Evolutionary conservation across 176 grass and related monocot species (phyloP), one percentile per base, ranked within the genome.

Genomic region (Carex cristatella): DNA sequence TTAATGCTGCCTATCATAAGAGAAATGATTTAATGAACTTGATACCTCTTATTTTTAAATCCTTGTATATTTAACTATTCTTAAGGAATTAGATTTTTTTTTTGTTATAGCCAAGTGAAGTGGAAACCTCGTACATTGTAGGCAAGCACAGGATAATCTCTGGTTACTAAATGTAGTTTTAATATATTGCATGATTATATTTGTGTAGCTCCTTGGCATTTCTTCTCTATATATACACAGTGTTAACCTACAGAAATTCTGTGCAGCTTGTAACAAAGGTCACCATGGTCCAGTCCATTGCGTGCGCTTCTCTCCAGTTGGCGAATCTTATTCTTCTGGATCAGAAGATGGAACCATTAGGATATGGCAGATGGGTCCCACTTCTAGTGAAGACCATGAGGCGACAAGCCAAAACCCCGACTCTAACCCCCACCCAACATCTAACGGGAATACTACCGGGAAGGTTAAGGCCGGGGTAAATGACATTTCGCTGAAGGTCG

Each of bases 261-360:
- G 61, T 69, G 81, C 88, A 99, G 96, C 87, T 23, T 99, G 91
- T 88, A 95, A 99, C 86, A 99, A 99, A 85, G 96, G 96, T 2
- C 96, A 99, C 70, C 96, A 99, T 70, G 96, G 96, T 5, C 96
- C 96, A 31, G 93, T 99, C 28, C 96, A 99, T 77, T 99, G 96
- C 38, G 93, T 99, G 58, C 89, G 96, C 31, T 96, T 99, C 3
- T 91, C 96, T 15, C 96, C 96, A 75, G 85, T 85, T 31, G 91
- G 93, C 8, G 96, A 99, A 77, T 99, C 96, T 65, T 99, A 95
- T 65, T 91, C 96, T 51, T 99, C 96, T 19, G 96, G 96, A 49
- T 99, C 96, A 8, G 96, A 99, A 84, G 96, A 99, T 31, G 96
- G 96, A 48, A 99, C 96, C 49, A 92, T 99, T 65, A 86, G 96